Conservation (phyloP, 108 stramenopile species). For the Cyclotella cryptica region DNA sequence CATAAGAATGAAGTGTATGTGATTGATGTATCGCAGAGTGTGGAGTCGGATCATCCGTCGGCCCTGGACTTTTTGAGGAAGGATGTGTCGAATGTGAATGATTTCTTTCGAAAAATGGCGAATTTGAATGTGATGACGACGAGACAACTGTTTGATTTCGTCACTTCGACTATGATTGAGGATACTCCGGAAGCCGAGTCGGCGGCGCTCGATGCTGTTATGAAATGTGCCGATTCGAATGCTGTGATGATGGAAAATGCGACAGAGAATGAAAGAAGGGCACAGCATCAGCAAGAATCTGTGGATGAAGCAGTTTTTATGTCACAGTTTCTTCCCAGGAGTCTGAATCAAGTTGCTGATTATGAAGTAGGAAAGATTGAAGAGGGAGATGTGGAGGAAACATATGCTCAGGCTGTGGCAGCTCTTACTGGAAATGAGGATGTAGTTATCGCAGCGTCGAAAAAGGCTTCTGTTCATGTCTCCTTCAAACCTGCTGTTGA, state of each 20-base stretch:
- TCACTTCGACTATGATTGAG: constrained; percentile 59
- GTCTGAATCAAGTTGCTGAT: constrained; percentile 90
- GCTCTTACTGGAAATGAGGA: constrained; percentile 87
- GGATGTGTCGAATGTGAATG: constrained; percentile 96
- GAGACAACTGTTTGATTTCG: constrained; percentile 89
- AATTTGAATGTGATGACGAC: constrained; percentile 88
- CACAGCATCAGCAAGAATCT: constrained; percentile 68
- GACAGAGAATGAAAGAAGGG: constrained; percentile 66
- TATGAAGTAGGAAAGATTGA: constrained; percentile 83
- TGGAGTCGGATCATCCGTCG: constrained; percentile 96
- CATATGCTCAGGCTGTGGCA: constrained; percentile 88
- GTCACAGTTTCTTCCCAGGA: constrained; percentile 89
- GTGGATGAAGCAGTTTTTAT: constrained; percentile 94
- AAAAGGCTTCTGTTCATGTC: constrained; percentile 47
- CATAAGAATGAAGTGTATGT: constrained; percentile 90
- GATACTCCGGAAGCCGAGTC: constrained; percentile 66
- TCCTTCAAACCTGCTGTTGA: constrained; percentile 36
- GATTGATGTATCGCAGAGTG: constrained; percentile 98
- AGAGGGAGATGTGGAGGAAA: constrained; percentile 89
- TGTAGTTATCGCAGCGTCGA: constrained; percentile 69
- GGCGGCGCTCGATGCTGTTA: constrained; percentile 64
- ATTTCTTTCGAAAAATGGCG: constrained; percentile 92
- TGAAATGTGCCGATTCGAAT: constrained; percentile 62
- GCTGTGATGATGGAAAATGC: constrained; percentile 35
- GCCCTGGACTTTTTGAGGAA: constrained; percentile 97